Base-by-base conservation (phyloP, 2,329 filamentous ascomycete species). In the Scleromitrula shiraiana region DNA sequence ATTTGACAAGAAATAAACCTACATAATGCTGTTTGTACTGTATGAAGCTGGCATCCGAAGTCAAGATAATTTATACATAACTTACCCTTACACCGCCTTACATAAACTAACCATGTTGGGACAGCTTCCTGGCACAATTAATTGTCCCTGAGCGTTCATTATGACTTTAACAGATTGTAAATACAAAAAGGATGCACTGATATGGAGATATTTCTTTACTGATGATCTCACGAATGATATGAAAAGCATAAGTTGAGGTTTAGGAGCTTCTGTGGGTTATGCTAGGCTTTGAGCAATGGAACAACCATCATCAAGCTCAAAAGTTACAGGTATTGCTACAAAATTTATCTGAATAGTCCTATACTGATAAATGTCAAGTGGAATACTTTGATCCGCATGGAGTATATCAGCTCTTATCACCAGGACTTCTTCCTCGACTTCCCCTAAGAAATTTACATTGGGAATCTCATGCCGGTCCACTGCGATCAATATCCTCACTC, bases 331-430 rank as follows among this genome's bases (percentile, higher is more conserved):
- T 86, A 70, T 38, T n/a, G n/a, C n/a, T n/a, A 12, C n/a, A 20
- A 41, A 15, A 19, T 20, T 20, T 39, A 12, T 33, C 6, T 8
- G 8, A 41, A 20, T 35, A 15, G 42, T 5, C 19, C 23, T 23
- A 27, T 46, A 37, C 56, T 58, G 47, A 57, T 24, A 10, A 10
- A 9, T 22, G 38, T 38, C 3, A 37, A 95, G 89, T 96, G 71
- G 90, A 97, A 74, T 98, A 95, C 70, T 88, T 86, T 70, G 93
- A 98, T 70, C 91, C 93, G 45, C 85, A 88, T 64, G 83, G 86
- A 61, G 78, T 97, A 54, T 97, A 91, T 68, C 82, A 87, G 50
- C 76, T 91, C 44, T 73, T 97, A 36, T 83, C 85, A 9, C 80
- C 87, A 2, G 82, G 90, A 50, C 74, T 98, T 50, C 74, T 85